These are phyloP conservation scores for Amauroascus niger DNA, from an alignment of 2,329 filamentous ascomycete species.

Conservation along the genomic window DNA sequence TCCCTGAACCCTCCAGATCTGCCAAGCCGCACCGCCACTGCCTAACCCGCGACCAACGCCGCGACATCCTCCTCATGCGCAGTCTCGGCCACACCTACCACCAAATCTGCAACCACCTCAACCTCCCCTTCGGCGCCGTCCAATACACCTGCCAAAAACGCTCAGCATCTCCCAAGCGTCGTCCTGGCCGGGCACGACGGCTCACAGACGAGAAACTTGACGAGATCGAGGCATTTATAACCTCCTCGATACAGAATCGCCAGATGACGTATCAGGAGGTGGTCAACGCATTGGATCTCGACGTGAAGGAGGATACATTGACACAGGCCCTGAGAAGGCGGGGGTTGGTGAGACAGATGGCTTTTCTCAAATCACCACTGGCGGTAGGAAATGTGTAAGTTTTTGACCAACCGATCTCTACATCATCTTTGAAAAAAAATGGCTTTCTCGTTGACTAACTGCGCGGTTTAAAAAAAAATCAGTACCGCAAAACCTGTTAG, in stretches of 20 bases:
- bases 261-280: slow-evolving; percentile 13
- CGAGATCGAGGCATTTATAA: slow-evolving; percentile 12
- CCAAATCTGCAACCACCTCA: slow-evolving; percentile 17
- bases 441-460: no score
- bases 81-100: slow-evolving; percentile 17
- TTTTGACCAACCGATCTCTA: not conserved
- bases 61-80: slow-evolving; percentile 20
- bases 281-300: slow-evolving; percentile 2
- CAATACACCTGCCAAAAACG: slow-evolving; percentile 18
- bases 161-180: slow-evolving; percentile 15
- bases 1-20: slow-evolving; percentile 7
- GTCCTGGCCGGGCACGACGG: not conserved
- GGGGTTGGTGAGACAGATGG: slow-evolving; percentile 12
- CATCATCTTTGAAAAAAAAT: no score
- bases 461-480: not conserved
- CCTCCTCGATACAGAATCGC: slow-evolving; percentile 7
- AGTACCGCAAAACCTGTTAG: slow-evolving; percentile 9
- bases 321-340: slow-evolving; percentile 8
- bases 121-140: slow-evolving; percentile 17
- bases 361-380: slow-evolving; percentile 10
- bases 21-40: slow-evolving; percentile 11
- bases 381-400: slow-evolving; percentile 10
- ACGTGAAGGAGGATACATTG: slow-evolving; percentile 12
- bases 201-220: slow-evolving; percentile 12
- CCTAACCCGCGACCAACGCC: slow-evolving; percentile 19